Percentiles rank a stretch among this genome's conserved stretches.
Evolutionary conservation across 331 rosid genomes (phyloP).

Genomic region (Ulmus americana): DNA sequence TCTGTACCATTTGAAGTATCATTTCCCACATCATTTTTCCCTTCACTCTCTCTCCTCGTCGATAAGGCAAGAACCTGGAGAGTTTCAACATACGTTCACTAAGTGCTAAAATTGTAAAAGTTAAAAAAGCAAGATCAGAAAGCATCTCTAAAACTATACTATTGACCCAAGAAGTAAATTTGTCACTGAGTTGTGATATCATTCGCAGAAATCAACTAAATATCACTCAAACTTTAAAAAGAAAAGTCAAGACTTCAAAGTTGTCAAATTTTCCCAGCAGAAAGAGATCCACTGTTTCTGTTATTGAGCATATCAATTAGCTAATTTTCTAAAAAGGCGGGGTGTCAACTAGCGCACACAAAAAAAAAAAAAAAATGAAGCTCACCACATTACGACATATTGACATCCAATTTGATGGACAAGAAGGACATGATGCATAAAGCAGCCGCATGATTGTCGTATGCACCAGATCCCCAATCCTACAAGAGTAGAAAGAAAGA

Average conservation of each 20-base stretch:
- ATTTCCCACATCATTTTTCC: slow-evolving; percentile 31
- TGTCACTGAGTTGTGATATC: not conserved
- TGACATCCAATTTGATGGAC: slow-evolving; percentile 86
- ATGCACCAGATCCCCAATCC: slow-evolving; percentile 73
- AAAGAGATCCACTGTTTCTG: not conserved
- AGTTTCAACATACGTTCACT: slow-evolving; percentile 25
- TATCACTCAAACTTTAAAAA: too few species aligned
- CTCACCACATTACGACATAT: slow-evolving; percentile 85
- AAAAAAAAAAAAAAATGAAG: slow-evolving; percentile 17
- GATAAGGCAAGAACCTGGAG: slow-evolving; percentile 84
- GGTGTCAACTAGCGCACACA: not conserved
- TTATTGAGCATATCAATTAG: not conserved
- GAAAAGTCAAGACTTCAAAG: not conserved
- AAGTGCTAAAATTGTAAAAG: not conserved
- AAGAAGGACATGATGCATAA: slow-evolving; percentile 73
- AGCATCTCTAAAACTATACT: not conserved
- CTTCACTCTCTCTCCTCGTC: slow-evolving; percentile 44
- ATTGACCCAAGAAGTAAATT: not conserved
- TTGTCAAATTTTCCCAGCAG: not conserved
- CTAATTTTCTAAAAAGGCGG: not conserved
- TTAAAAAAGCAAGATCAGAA: not conserved
- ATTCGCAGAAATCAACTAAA: too few species aligned
- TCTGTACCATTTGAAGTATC: slow-evolving; percentile 49
- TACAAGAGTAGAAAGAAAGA: slow-evolving; percentile 26
- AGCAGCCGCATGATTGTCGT: slow-evolving; percentile 83